Base-by-base conservation (phyloP, 495 filamentous ascomycete genomes). In the Rostrohypoxylon terebratum region DNA sequence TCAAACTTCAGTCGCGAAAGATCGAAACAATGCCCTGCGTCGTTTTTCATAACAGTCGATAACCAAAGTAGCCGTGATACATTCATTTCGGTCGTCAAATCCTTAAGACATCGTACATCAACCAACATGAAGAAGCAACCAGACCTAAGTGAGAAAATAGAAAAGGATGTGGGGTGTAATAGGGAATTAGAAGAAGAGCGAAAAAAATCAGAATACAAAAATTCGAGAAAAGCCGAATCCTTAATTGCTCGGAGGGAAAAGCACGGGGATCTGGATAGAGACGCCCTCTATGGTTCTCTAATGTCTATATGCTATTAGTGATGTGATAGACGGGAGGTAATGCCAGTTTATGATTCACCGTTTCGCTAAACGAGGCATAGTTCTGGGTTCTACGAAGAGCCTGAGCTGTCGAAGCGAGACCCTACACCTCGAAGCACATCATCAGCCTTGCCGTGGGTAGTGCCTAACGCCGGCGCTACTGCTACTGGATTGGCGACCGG, bases 401-500 rank as follows among this genome's bases (percentile, higher is more conserved):
- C 23, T 53, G 48, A 16, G 21, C 14, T 9, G 18, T 64, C 47
- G 51, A 65, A 65, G 14, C 23, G 38, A 45, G 62, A 16, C 16
- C 62, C 62, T 21, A 36, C 10, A n/a, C 23, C 36, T 23, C 18
- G 42, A 21, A 58, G 11, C 16, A 6, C 6, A 21, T 48, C n/a
- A 20, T 9, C 3, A 23, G 3, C 18, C 3, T 16, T 20, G 13
- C 13, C 18, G 16, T 7, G 42, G 10, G 13, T n/a, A 14, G 21
- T 28, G 8, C 21, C 23, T 9, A 6, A 45, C 23, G 47, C 47
- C 8, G 47, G 21, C 7, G 11, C 47, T 4, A 5, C 10, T 53
- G 3, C 23, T 53, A 25, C 7, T 0, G 47, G 2, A 8, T 10
- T 18, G 21, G 4, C 23, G 3, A 20, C 1, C 23, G 9, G 47